These are phyloP conservation scores for Phytopythium montanum DNA, from an alignment of 352 stramenopile species.

Conservation along the genomic window DNA sequence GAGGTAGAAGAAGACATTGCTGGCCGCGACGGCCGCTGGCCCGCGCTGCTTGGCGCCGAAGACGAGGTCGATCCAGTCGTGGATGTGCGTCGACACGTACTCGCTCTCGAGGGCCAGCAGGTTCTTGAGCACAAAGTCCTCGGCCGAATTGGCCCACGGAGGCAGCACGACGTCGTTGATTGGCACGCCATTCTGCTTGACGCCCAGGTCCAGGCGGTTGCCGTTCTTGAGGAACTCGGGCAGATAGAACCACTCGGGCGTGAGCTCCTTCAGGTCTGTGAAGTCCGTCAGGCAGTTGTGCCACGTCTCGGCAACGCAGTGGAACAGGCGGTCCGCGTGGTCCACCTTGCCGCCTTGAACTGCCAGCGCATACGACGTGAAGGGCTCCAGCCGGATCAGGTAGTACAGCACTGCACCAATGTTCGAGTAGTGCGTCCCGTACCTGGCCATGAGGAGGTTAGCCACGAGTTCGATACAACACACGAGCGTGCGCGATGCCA, in stretches of 20 bases:
- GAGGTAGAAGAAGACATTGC: constrained; percentile 99
- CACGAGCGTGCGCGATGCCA: constrained; percentile 1
- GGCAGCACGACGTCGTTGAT: constrained; percentile 95
- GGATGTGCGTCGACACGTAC: constrained; percentile 77
- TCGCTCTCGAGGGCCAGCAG: constrained; percentile 82
- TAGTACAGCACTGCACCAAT: constrained; percentile 98
- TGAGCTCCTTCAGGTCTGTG: constrained; percentile 93
- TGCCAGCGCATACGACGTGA: constrained; percentile 92
- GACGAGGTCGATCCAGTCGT: constrained; percentile 89
- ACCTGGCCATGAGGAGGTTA: constrained; percentile 29
- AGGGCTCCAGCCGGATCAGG: constrained; percentile 98
- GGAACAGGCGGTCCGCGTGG: constrained; percentile 91
- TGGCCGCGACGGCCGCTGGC: constrained; percentile 84
- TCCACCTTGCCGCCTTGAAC: constrained; percentile 96
- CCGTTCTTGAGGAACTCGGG: constrained; percentile 89
- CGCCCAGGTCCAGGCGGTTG: constrained; percentile 82
- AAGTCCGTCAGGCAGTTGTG: constrained; percentile 85
- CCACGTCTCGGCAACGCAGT: constrained; percentile 90
- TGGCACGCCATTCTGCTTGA: constrained; percentile 68
- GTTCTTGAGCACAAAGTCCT: constrained; percentile 87
- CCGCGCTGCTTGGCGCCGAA: constrained; percentile 78
- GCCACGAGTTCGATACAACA: neutral
- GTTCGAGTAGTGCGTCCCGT: constrained; percentile 88
- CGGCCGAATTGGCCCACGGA: constrained; percentile 77
- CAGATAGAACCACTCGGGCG: constrained; percentile 93